Evolutionary conservation across 108 stramenopile species (phyloP).

Genomic region (Cylindrotheca fusiformis): DNA sequence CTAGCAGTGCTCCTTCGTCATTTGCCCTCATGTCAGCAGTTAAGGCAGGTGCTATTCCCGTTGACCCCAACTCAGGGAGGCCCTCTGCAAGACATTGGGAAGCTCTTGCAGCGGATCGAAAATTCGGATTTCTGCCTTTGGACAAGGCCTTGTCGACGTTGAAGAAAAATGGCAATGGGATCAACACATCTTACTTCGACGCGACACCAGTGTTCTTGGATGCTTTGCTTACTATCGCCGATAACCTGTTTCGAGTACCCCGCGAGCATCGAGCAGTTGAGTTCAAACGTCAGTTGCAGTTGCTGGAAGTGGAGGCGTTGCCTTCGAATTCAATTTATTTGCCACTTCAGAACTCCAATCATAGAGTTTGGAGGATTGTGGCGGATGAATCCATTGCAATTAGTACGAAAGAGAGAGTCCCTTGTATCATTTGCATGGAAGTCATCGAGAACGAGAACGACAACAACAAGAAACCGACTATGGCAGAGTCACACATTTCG

Average conservation of each 20-base stretch:
- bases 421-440: slow-evolving; percentile 89
- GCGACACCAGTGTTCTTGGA: slow-evolving; percentile 75
- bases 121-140: slow-evolving; percentile 61
- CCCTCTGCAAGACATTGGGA: slow-evolving; percentile 65
- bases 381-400: slow-evolving; percentile 83
- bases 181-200: slow-evolving; percentile 51
- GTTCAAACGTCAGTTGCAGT: slow-evolving; percentile 48
- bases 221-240: slow-evolving; percentile 71
- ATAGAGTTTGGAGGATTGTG: slow-evolving; percentile 87
- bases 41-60: slow-evolving; percentile 56
- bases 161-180: background rate
- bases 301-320: slow-evolving; percentile 67
- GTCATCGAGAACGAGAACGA: slow-evolving; percentile 69
- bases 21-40: slow-evolving; percentile 47
- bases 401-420: slow-evolving; percentile 91
- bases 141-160: slow-evolving; percentile 21
- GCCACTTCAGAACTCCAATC: slow-evolving; percentile 66
- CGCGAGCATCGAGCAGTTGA: slow-evolving; percentile 51
- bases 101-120: slow-evolving; percentile 43
- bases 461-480: background rate
- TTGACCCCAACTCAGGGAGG: slow-evolving; percentile 58
- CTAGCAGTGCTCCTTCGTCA: slow-evolving; percentile 23
- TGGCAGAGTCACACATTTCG: background rate
- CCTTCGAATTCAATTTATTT: slow-evolving; percentile 85
- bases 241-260: slow-evolving; percentile 58